These are phyloP conservation scores for Phialemoniopsis sp. DNA, from an alignment of 2,329 filamentous ascomycete species.

Conservation along the genomic window DNA sequence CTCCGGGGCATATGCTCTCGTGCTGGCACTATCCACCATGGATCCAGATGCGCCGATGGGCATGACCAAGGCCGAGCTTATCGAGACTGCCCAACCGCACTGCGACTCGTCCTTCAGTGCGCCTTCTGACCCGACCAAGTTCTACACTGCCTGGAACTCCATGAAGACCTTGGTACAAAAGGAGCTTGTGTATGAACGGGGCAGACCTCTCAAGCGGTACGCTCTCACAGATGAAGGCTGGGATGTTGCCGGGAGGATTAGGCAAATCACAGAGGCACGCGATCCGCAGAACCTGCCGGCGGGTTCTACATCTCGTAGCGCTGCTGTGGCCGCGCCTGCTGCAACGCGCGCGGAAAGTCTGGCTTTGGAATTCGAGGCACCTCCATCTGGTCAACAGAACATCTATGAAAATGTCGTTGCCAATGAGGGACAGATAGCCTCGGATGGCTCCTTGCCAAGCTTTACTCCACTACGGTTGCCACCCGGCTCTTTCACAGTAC, in stretches of 20 bases:
- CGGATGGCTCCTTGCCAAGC: conserved; percentile 28
- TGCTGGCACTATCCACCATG: conserved; percentile 61
- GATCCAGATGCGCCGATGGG: conserved; percentile 50
- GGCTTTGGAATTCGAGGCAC: neutral
- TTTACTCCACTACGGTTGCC: conserved; percentile 59
- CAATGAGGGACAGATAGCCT: conserved; percentile 24
- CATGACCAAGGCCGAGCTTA: conserved; percentile 64
- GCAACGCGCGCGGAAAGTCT: too few species aligned
- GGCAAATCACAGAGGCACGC: conserved; percentile 28
- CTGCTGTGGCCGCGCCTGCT: too few species aligned
- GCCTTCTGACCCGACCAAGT: conserved; percentile 62
- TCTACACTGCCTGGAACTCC: conserved; percentile 78
- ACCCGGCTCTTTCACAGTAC: conserved; percentile 65
- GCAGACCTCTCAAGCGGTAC: conserved; percentile 65
- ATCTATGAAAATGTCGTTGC: conserved; percentile 34
- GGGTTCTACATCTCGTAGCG: too few species aligned
- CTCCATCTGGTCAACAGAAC: conserved; percentile 11
- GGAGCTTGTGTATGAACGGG: conserved; percentile 68
- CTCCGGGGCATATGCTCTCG: conserved; percentile 71
- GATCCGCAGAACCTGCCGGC: neutral
- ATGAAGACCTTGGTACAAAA: conserved; percentile 74
- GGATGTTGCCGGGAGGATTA: conserved; percentile 66
- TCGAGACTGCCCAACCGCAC: conserved; percentile 65
- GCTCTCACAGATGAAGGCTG: conserved; percentile 72
- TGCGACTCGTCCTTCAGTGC: conserved; percentile 71